phyloP scores from a whole-genome alignment of 805 yeast genomes.

The Kazachstania africana region DNA sequence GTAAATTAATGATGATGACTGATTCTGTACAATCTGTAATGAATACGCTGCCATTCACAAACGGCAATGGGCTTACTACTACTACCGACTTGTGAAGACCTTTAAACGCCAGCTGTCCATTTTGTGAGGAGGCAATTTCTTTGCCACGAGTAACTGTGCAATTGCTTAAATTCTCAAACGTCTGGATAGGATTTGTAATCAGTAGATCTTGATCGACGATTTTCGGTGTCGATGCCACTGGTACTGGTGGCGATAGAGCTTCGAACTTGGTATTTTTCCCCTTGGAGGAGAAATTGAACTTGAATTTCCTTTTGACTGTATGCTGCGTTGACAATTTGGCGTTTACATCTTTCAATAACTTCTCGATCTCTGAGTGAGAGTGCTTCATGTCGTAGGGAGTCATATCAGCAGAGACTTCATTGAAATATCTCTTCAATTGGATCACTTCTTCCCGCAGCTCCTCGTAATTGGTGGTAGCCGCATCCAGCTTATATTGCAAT shows the following conservation, averaged over 20 bases:
- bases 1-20: slow-evolving; percentile 6
- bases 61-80: slow-evolving; percentile 9
- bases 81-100: slow-evolving; percentile 8
- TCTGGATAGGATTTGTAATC: no score
- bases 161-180: slow-evolving; percentile 6
- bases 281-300: background rate
- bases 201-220: no score
- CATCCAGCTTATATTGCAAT: background rate
- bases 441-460: slow-evolving; percentile 3
- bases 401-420: slow-evolving; percentile 6
- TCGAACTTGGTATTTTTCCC: no score
- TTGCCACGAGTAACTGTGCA: slow-evolving; percentile 9
- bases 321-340: slow-evolving; percentile 1
- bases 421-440: slow-evolving; percentile 6
- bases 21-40: slow-evolving; percentile 11
- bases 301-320: slow-evolving; percentile 2
- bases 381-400: slow-evolving; percentile 12
- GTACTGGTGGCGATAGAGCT: no score
- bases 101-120: slow-evolving; percentile 15
- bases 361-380: slow-evolving; percentile 8
- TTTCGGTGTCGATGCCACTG: no score
- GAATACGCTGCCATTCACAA: slow-evolving; percentile 16
- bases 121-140: background rate
- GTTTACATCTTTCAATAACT: slow-evolving; percentile 7
- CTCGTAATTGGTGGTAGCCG: background rate